A percentile compares a stretch with the other conserved stretches of the same genome.
Evolutionary conservation across 2,329 filamentous ascomycete genomes (phyloP).

Genomic region (Albophoma yamanashiensis): DNA sequence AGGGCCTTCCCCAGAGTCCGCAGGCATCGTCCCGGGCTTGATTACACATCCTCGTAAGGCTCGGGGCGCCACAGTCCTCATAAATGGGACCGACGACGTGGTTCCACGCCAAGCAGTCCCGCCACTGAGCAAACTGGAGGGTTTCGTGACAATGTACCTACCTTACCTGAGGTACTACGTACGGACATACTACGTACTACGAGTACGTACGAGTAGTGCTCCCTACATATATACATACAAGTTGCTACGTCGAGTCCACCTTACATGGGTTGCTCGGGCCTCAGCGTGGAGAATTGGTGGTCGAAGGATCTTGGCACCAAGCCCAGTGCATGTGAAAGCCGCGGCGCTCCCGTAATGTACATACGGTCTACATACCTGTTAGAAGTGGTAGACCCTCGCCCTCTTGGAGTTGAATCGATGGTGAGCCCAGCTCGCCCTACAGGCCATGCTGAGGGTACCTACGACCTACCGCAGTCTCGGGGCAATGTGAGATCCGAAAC

Average conservation of each 20-base stretch:
- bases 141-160: not conserved
- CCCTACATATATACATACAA: too few relatives aligned
- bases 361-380: too few relatives aligned
- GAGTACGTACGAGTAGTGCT: too few relatives aligned
- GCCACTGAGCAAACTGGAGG: not conserved
- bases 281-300: not conserved
- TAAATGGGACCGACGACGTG: not conserved
- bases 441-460: not conserved
- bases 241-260: too few relatives aligned
- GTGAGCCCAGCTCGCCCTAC: too few relatives aligned
- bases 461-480: not conserved
- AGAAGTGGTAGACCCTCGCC: too few relatives aligned
- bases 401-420: too few relatives aligned
- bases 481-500: not conserved
- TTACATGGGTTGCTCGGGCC: not conserved
- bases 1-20: not conserved
- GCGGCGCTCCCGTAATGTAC: not conserved
- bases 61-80: not conserved
- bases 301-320: not conserved
- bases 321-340: not conserved
- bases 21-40: not conserved
- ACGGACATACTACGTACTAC: too few relatives aligned
- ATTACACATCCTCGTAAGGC: not conserved
- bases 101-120: not conserved
- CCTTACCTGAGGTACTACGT: too few relatives aligned